A percentile compares a stretch with the other conserved stretches of the same genome.
Evolutionary conservation across 768 basidiomycete genomes (phyloP).

Genomic region (Paxillus involutus): DNA sequence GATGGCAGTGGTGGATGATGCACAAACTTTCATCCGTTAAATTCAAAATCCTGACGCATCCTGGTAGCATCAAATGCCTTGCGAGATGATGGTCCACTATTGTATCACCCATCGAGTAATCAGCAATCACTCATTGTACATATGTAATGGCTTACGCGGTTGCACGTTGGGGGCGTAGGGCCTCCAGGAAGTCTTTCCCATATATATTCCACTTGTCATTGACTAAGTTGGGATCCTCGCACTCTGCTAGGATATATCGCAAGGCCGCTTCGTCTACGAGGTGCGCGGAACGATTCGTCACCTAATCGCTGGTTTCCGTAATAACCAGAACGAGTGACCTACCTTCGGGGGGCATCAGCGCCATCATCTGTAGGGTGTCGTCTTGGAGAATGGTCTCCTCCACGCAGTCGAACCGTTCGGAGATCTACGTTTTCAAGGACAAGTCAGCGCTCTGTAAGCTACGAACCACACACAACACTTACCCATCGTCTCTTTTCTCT

Average conservation of each 20-base stretch:
- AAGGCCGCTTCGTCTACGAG: slow-evolving; percentile 15
- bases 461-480: slow-evolving; percentile 2
- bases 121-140: neutral
- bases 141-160: neutral
- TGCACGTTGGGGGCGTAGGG: slow-evolving; percentile 1
- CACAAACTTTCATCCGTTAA: slow-evolving; percentile 15
- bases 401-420: slow-evolving; percentile 2
- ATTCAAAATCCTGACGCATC: slow-evolving; percentile 35
- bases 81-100: neutral
- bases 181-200: slow-evolving; percentile 19
- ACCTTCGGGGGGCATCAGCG: slow-evolving; percentile 21
- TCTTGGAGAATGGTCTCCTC: slow-evolving; percentile 20
- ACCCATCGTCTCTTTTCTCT: slow-evolving; percentile 21
- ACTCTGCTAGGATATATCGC: slow-evolving; percentile 14
- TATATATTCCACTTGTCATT: slow-evolving; percentile 20
- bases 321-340: neutral
- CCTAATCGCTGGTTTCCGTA: neutral
- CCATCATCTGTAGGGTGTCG: slow-evolving; percentile 24
- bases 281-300: neutral
- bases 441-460: neutral
- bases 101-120: neutral
- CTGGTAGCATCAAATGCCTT: slow-evolving; percentile 21
- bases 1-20: neutral
- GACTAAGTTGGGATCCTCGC: slow-evolving; percentile 10
- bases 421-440: slow-evolving; percentile 14